Evolutionary conservation across 148 eudicot species (phyloP).

Genomic region (Cornus kousa): DNA sequence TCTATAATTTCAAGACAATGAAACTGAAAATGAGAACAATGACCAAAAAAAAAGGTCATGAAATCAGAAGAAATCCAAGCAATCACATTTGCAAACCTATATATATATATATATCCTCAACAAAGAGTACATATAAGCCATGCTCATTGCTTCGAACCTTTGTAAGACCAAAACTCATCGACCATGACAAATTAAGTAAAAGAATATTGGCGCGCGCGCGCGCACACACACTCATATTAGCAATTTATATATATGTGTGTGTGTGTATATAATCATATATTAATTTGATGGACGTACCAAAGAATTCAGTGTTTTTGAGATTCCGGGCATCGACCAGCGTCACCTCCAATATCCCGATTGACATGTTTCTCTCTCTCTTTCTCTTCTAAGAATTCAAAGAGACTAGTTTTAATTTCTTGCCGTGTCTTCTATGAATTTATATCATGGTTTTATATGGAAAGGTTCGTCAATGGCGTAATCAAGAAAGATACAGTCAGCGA

Average conservation of each 20-base stretch:
- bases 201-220: too few species aligned
- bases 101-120: background rate
- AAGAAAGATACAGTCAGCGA: too few species aligned
- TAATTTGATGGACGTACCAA: constrained; percentile 13
- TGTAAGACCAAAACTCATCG: too few species aligned
- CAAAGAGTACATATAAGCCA: too few species aligned
- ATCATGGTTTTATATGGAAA: too few species aligned
- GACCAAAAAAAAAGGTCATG: too few species aligned
- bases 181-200: background rate
- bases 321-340: constrained; percentile 33
- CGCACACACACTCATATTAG: background rate
- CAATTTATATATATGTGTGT: background rate
- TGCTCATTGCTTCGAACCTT: too few species aligned
- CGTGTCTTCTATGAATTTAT: too few species aligned
- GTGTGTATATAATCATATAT: background rate
- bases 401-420: background rate
- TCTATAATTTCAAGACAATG: background rate
- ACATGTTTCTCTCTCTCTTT: constrained; percentile 24
- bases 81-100: background rate
- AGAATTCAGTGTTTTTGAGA: constrained; percentile 33
- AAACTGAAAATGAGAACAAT: background rate
- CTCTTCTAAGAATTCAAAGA: background rate
- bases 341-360: constrained; percentile 41
- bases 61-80: background rate
- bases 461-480: too few species aligned